These are phyloP conservation scores for Fereydounia khargensis DNA, from an alignment of 1,284 basidiomycete genomes.

Conservation along the genomic window DNA sequence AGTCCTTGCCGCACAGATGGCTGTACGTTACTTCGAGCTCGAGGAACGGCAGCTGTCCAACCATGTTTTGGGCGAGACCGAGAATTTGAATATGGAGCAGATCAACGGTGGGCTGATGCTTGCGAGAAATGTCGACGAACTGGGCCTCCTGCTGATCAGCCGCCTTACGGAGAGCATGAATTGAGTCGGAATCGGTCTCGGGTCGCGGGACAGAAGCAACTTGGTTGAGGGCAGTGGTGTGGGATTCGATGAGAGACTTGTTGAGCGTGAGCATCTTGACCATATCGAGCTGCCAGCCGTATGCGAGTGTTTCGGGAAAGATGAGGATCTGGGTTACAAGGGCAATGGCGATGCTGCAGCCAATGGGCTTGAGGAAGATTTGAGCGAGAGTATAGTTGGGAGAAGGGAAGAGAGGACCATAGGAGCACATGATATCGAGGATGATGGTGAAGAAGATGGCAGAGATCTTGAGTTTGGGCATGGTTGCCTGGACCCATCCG, in stretches of 20 bases:
- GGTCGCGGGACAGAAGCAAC: no score
- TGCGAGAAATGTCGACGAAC: no score
- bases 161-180: no score
- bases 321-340: constrained; percentile 62
- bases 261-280: constrained; percentile 13
- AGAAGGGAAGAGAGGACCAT: constrained; percentile 68
- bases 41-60: no score
- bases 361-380: constrained; percentile 42
- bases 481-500: constrained; percentile 66
- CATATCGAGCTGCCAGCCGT: constrained; percentile 60
- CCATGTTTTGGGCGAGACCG: no score
- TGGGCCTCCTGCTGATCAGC: no score
- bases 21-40: constrained; percentile 60
- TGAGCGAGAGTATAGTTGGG: constrained; percentile 66
- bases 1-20: constrained; percentile 58
- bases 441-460: constrained; percentile 59
- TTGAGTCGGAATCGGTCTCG: no score
- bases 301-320: constrained; percentile 72
- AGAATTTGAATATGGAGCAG: no score
- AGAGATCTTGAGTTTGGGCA: constrained; percentile 66
- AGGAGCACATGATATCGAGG: constrained; percentile 38
- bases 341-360: constrained; percentile 30
- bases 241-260: constrained; percentile 11
- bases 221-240: constrained; percentile 10
- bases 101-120: no score